Base-by-base conservation (phyloP, 352 stramenopile species). In the Pythium rishiriense region DNA sequence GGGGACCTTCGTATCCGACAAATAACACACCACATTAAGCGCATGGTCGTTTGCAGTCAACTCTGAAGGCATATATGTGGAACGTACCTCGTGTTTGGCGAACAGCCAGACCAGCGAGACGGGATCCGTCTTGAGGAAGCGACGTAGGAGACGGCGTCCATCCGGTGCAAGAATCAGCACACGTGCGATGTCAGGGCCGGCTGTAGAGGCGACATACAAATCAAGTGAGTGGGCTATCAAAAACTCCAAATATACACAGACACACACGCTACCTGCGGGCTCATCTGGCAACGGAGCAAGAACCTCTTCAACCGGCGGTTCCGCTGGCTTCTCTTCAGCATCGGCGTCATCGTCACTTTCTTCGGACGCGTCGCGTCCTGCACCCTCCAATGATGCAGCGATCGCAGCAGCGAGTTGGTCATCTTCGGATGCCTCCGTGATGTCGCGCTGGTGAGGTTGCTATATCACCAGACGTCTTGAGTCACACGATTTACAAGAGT, bases 391-490 rank as follows among this genome's bases (percentile, higher is more conserved):
- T 11, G 86, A 95, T 10, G 82, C 86, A 19, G 82, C 86, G 31
- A 95, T 95, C 17, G 86, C 86, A 49, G 84, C 84, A 49, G 82
- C 83, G 14, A 95, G 59, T 50, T 95, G 79, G 31, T 92, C 83
- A 19, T 93, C 84, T 73, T 93, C 86, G 0, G 81, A 87, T 1
- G 74, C 78, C 39, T 90, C 81, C 39, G 75, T 78, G 48, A 90
- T 85, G 28, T 68, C 58, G 22, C 45, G 52, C 28, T 61, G 43
- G 5, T 10, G 29, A 39, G 25, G 39, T 58, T 50, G 15, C 25
- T 65, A 25, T 9, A 26, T 7, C 29, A 26, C 42, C 5, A 43
- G n/a, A 43, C n/a, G n/a, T n/a, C n/a, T 53, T 22, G 58, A 60
- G 21, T 53, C 12, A 48, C n/a, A n/a, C n/a, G n/a, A n/a, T n/a